These are phyloP conservation scores for Gymnopus androsaceus DNA, from an alignment of 1,284 basidiomycete species.

Conservation along the genomic window DNA sequence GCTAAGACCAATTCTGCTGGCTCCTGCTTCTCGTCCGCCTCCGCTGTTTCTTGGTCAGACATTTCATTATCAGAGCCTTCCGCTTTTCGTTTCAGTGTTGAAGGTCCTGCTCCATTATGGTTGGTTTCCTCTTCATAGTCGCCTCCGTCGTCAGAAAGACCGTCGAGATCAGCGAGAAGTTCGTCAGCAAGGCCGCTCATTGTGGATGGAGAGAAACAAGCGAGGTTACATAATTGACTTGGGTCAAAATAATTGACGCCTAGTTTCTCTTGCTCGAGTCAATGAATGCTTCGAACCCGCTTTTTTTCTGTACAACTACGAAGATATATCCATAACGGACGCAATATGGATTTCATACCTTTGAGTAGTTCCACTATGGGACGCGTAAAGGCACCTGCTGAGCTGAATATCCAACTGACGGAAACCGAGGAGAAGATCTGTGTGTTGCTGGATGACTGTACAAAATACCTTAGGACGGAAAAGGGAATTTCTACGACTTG, in stretches of 20 bases:
- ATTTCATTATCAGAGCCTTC: conserved; percentile 52
- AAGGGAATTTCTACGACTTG: conserved; percentile 65
- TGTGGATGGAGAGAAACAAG: conserved; percentile 1
- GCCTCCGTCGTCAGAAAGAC: conserved; percentile 66
- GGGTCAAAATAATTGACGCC: not conserved
- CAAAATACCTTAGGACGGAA: conserved; percentile 50
- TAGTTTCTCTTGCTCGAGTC: not conserved
- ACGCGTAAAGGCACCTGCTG: conserved; percentile 26
- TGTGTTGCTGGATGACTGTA: conserved; percentile 69
- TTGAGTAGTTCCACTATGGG: conserved; percentile 12
- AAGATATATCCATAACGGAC: not conserved
- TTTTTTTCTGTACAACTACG: not conserved
- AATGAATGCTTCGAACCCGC: conserved; percentile 10
- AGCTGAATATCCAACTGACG: conserved; percentile 50
- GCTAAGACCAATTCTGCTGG: conserved; percentile 75
- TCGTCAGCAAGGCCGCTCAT: conserved; percentile 87
- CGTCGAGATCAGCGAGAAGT: conserved; percentile 84
- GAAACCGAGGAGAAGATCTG: conserved; percentile 61
- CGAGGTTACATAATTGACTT: not conserved
- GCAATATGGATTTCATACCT: conserved; percentile 18
- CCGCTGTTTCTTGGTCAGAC: conserved; percentile 48
- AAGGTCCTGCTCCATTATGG: conserved; percentile 28
- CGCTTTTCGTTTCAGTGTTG: conserved; percentile 63
- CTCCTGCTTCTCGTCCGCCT: conserved; percentile 41
- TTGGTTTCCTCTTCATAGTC: conserved; percentile 51